phyloP scores from a whole-genome alignment of 2,329 filamentous ascomycete genomes.

The Sphaerostilbella broomeana region DNA sequence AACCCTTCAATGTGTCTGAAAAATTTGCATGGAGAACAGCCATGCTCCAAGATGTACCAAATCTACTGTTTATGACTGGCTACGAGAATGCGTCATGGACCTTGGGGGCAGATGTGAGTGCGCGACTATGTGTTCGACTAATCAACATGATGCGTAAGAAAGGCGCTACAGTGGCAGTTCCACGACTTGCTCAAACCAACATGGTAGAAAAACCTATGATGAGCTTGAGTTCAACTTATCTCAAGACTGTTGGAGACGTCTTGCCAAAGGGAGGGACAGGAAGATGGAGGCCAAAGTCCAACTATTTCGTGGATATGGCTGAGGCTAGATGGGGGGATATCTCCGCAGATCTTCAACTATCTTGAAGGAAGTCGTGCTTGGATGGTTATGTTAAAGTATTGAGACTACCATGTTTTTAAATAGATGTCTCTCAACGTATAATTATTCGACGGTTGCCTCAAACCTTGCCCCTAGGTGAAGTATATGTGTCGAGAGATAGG shows the following conservation, averaged over 20 bases:
- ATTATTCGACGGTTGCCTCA: too few species aligned
- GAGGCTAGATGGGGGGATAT: not conserved
- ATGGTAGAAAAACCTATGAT: not conserved
- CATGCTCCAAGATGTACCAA: slow-evolving; percentile 54
- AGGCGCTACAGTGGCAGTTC: not conserved
- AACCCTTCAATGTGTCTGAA: slow-evolving; percentile 33
- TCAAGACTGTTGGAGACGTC: not conserved
- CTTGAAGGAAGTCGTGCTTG: too few species aligned
- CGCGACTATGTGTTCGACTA: not conserved
- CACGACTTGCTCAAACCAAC: not conserved
- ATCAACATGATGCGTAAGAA: not conserved
- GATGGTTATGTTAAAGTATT: too few species aligned
- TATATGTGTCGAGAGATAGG: too few species aligned
- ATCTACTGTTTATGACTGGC: slow-evolving; percentile 45
- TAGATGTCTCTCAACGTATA: too few species aligned
- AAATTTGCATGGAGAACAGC: slow-evolving; percentile 51
- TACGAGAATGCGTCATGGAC: slow-evolving; percentile 59
- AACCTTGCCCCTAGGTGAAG: too few species aligned
- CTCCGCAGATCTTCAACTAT: not conserved
- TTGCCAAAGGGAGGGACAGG: not conserved
- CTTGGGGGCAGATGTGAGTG: slow-evolving; percentile 45
- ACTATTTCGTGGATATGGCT: slow-evolving; percentile 3
- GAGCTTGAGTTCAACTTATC: not conserved
- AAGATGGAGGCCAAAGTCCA: not conserved
- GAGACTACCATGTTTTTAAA: too few species aligned